Evolutionary conservation across 495 filamentous ascomycete genomes (phyloP), one percentile per base, ranked within the genome.

Genomic region (Cercophora samala): DNA sequence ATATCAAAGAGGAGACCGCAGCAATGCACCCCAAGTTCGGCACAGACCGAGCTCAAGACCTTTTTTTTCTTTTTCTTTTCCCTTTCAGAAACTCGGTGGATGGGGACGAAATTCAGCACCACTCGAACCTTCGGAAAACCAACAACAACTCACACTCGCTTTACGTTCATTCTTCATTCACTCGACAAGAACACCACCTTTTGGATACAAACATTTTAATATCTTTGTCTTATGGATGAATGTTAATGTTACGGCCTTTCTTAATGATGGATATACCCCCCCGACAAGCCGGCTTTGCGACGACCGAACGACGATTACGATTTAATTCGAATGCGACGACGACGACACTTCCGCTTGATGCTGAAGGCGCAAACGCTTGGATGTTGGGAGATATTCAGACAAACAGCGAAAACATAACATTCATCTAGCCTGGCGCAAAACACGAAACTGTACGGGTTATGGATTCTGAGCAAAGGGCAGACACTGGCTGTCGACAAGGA

Each of bases 1-100:
- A 64, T 52, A 37, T 53, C 46, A 74, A 79, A 77, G 75, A 81
- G 73, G 77, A 81, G 69, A 81, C 73, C 73, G 81, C 81, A 83
- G 81, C 81, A 80, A 83, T 83, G 81, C 81, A 82, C 75, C 75
- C 74, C 66, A 74, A 68, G 72, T 76, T 79, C 75, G 76, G 78
- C 73, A 73, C 19, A 79, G 73, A 74, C 76, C 79, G 76, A 75
- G 79, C 21, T 15, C 29, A 81, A 76, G 75, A 69, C 70, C 72
- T 60, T 60, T 56, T 66, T 60, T 62, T 68, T 66, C 55, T 62
- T 53, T 60, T 61, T 66, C 62, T 64, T 63, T 64, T 56, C 63
- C 32, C 46, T 60, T 65, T 69, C 65, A 56, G 21, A 60, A 23
- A 60, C 59, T 69, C 64, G 69, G 66, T 63, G 66, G 63, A 46